phyloP scores from a whole-genome alignment of 805 yeast species.

The Monosporozyma unispora region DNA sequence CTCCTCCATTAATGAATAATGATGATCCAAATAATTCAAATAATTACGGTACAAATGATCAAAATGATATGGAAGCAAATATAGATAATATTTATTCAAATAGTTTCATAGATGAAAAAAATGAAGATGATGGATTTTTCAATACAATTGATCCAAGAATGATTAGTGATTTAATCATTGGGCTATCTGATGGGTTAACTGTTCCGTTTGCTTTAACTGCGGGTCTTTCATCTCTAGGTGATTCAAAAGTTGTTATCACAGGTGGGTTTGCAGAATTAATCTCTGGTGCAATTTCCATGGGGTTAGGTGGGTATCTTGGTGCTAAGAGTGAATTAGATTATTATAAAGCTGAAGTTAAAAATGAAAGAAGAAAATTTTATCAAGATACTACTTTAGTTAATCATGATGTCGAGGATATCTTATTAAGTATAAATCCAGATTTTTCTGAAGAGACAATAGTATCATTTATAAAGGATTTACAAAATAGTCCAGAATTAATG shows the following conservation, averaged over 20 bases:
- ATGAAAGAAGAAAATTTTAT: conserved; percentile 61
- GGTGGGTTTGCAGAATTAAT: conserved; percentile 98
- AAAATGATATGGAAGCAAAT: conserved; percentile 13
- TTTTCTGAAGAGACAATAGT: conserved; percentile 63
- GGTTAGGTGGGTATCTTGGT: conserved; percentile 92
- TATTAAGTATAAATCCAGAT: conserved; percentile 53
- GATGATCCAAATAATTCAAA: not conserved
- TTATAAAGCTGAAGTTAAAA: conserved; percentile 59
- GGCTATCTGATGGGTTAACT: conserved; percentile 89
- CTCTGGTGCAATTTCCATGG: conserved; percentile 96
- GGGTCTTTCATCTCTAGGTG: conserved; percentile 85
- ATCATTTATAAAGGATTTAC: conserved; percentile 68
- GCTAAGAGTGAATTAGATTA: conserved; percentile 83
- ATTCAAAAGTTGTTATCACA: conserved; percentile 81
- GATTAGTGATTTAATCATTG: conserved; percentile 87
- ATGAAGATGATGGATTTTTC: conserved; percentile 3
- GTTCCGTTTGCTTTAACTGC: conserved; percentile 99
- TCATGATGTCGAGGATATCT: conserved; percentile 72
- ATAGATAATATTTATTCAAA: not conserved
- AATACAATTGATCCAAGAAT: conserved; percentile 70
- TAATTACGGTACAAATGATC: conserved; percentile 12
- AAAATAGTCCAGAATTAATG: conserved; percentile 66
- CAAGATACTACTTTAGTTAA: conserved; percentile 55
- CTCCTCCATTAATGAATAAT: conserved; percentile 4
- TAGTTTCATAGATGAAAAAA: not conserved